Conservation (phyloP, 1,139 yeast genomes). For the Diutina scorzettiae region DNA sequence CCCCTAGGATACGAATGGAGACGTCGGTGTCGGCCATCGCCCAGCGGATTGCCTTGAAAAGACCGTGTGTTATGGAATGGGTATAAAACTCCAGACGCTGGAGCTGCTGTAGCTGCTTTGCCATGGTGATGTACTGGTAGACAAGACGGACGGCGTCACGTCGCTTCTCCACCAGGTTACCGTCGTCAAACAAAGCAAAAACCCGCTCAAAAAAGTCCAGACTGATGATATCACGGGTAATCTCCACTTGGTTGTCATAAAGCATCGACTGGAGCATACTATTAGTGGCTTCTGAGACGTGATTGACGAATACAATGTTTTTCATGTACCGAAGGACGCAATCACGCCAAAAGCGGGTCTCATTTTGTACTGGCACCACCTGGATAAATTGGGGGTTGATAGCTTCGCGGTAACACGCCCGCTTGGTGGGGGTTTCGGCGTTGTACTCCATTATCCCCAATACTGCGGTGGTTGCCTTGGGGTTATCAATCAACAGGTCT, state of each 20-base stretch:
- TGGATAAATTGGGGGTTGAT: conserved; percentile 52
- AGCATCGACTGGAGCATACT: conserved; percentile 54
- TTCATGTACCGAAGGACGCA: conserved; percentile 69
- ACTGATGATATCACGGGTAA: conserved; percentile 54
- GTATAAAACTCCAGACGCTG: conserved; percentile 61
- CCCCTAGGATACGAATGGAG: conserved; percentile 55
- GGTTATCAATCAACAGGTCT: conserved; percentile 50
- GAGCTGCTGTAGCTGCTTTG: conserved; percentile 53
- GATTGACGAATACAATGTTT: conserved; percentile 74
- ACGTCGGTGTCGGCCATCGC: conserved; percentile 49
- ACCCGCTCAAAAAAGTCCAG: conserved; percentile 39
- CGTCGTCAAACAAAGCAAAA: conserved; percentile 36
- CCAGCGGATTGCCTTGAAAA: conserved; percentile 58
- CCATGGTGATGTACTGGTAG: conserved; percentile 69
- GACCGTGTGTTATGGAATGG: conserved; percentile 52
- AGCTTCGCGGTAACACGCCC: conserved; percentile 68
- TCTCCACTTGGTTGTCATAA: conserved; percentile 55
- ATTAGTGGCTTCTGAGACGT: conserved; percentile 70
- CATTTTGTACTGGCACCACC: conserved; percentile 20
- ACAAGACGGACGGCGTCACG: conserved; percentile 69
- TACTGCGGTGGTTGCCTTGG: conserved; percentile 47
- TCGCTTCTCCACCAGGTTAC: conserved; percentile 1
- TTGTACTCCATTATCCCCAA: conserved; percentile 89
- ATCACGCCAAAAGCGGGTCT: conserved; percentile 49
- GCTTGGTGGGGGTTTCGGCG: conserved; percentile 66